Evolutionary conservation across 305 asterid genomes (phyloP).

Genomic region (Nicotiana rustica): DNA sequence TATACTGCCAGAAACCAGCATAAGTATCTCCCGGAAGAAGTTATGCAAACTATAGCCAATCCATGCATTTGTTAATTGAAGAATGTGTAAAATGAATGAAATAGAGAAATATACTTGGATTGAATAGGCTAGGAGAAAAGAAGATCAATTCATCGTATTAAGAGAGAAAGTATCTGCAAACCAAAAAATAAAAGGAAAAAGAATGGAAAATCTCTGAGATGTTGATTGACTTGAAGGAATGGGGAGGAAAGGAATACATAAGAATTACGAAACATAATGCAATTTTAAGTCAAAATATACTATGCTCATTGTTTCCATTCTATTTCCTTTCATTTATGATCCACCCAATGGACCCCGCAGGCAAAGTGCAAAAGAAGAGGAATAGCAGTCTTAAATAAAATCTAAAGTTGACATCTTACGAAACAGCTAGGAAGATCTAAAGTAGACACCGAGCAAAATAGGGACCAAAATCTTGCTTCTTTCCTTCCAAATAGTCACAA

Average conservation of each 20-base stretch:
- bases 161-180: not conserved
- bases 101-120: not conserved
- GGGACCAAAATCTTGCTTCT: not conserved
- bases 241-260: slow-evolving; percentile 5
- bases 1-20: slow-evolving; percentile 13
- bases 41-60: not conserved
- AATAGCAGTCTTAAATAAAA: not conserved
- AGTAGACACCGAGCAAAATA: not conserved
- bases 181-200: not conserved
- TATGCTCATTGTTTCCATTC: not conserved
- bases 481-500: not conserved
- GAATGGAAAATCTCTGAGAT: not conserved
- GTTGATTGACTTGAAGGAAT: not conserved
- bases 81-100: not conserved
- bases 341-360: not conserved
- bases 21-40: not conserved
- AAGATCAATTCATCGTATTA: not conserved
- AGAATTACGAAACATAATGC: not conserved
- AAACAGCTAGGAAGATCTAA: not conserved
- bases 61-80: slow-evolving; percentile 6
- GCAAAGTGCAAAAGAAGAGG: slow-evolving; percentile 16
- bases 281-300: not conserved
- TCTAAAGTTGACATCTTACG: not conserved
- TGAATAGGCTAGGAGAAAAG: not conserved
- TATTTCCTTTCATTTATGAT: slow-evolving; percentile 6